Conservation (phyloP, 108 stramenopile species). For the Fistulifera pelliculosa region DNA sequence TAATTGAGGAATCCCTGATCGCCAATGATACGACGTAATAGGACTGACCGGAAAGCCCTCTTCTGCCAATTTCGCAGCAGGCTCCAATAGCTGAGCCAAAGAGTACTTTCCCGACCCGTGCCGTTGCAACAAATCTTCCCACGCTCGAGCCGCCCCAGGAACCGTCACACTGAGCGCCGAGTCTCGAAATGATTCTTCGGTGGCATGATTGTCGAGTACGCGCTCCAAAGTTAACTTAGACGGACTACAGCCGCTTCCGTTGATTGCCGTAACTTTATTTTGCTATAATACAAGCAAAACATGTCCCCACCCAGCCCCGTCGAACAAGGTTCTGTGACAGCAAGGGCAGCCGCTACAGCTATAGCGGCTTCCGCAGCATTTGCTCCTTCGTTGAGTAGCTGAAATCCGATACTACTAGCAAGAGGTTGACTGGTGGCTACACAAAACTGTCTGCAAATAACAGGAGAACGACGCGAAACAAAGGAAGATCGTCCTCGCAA, state of each 20-base stretch:
- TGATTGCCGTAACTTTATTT: slow-evolving; percentile 61
- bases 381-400: slow-evolving; percentile 46
- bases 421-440: slow-evolving; percentile 72
- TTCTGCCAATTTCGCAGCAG: slow-evolving; percentile 85
- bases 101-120: slow-evolving; percentile 72
- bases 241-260: slow-evolving; percentile 81
- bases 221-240: slow-evolving; percentile 49
- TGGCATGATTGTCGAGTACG: slow-evolving; percentile 6
- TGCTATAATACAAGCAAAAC: slow-evolving; percentile 84
- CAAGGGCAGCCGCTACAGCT: slow-evolving; percentile 63
- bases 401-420: slow-evolving; percentile 59
- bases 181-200: slow-evolving; percentile 16
- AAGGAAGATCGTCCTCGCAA: slow-evolving; percentile 11
- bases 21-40: slow-evolving; percentile 84
- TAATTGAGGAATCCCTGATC: slow-evolving; percentile 43
- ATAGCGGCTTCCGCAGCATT: slow-evolving; percentile 80
- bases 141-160: slow-evolving; percentile 93
- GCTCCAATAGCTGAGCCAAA: slow-evolving; percentile 76
- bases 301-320: slow-evolving; percentile 72
- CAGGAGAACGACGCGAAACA: slow-evolving; percentile 59
- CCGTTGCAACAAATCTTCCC: slow-evolving; percentile 62
- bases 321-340: slow-evolving; percentile 64
- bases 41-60: slow-evolving; percentile 86
- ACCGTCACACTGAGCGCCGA: slow-evolving; percentile 86
- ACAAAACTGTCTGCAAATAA: slow-evolving; percentile 52